Conservation (phyloP, 352 stramenopile genomes). For the Phytophthora litchii region DNA sequence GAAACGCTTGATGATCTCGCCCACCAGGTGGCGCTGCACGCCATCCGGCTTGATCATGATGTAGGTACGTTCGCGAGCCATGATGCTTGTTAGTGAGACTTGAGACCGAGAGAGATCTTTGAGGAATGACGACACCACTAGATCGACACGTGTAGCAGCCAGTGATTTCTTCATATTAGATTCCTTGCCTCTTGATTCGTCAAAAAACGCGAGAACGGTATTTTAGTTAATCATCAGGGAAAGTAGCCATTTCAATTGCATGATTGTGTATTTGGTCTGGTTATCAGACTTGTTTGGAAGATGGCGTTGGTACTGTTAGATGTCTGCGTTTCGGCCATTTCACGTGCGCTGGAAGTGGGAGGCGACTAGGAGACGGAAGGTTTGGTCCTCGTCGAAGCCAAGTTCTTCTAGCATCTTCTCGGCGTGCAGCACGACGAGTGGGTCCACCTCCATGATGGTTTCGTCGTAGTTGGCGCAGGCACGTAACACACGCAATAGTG, state of each 20-base stretch:
- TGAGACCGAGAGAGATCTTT: constrained; percentile 32
- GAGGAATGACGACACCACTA: constrained; percentile 19
- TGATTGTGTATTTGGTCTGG: no score
- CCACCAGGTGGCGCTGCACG: constrained; percentile 93
- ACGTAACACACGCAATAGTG: constrained; percentile 58
- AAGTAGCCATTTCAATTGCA: neutral
- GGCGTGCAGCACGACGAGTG: constrained; percentile 47
- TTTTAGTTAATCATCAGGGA: constrained; percentile 17
- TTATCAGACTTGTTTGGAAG: no score
- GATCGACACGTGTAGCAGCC: constrained; percentile 20
- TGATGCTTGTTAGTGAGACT: constrained; percentile 45
- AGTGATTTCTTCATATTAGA: neutral
- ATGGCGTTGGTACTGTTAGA: neutral
- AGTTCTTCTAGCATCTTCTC: constrained; percentile 57
- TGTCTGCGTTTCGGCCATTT: neutral
- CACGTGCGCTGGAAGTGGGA: constrained; percentile 42
- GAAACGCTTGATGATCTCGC: constrained; percentile 95
- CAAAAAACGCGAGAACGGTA: neutral
- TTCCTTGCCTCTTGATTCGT: neutral
- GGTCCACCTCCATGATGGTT: constrained; percentile 49
- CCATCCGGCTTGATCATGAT: constrained; percentile 96
- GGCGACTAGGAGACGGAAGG: constrained; percentile 59
- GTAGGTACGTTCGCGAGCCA: constrained; percentile 94
- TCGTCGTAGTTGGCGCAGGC: constrained; percentile 78
- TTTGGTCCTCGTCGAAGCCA: constrained; percentile 54